These are phyloP conservation scores for Thelephora terrestris DNA, from an alignment of 1,284 basidiomycete species.

Conservation along the genomic window DNA sequence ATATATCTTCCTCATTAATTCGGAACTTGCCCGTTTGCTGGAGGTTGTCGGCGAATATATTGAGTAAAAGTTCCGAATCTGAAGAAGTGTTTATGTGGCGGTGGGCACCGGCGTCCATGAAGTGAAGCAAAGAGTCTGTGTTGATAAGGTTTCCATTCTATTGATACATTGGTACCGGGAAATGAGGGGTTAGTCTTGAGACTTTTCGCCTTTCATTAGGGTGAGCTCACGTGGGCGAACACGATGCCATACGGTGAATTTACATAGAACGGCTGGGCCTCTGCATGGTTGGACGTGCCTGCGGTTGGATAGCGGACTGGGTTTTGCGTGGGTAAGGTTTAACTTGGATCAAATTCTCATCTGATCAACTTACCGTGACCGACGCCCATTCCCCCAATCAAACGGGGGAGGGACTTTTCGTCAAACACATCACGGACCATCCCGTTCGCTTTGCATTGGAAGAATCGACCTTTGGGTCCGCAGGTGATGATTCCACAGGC, in stretches of 20 bases:
- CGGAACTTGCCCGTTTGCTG: constrained; percentile 99
- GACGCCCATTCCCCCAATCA: constrained; percentile 94
- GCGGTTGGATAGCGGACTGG: constrained; percentile 96
- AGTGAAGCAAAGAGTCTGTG: constrained; percentile 76
- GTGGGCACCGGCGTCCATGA: constrained; percentile 95
- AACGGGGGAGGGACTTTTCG: constrained; percentile 60
- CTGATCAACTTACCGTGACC: constrained; percentile 72
- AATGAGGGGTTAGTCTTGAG: constrained; percentile 8
- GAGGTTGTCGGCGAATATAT: constrained; percentile 96
- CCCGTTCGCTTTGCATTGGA: constrained; percentile 99
- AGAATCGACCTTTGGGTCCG: constrained; percentile 90
- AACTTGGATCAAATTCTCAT: constrained; percentile 9
- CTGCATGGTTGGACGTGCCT: constrained; percentile 94
- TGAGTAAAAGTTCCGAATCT: constrained; percentile 95
- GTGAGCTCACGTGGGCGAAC: constrained; percentile 79
- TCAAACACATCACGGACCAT: constrained; percentile 99
- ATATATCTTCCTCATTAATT: constrained; percentile 99
- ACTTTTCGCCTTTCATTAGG: constrained; percentile 1
- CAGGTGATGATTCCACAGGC: constrained; percentile 98
- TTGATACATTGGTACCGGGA: constrained; percentile 1
- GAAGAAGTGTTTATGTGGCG: constrained; percentile 98
- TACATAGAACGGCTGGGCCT: constrained; percentile 99
- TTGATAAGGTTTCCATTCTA: constrained; percentile 99
- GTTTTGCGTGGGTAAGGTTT: constrained; percentile 3
- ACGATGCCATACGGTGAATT: constrained; percentile 99